phyloP scores from a whole-genome alignment of 768 basidiomycete genomes.

The Leccinum subtestaceum region DNA sequence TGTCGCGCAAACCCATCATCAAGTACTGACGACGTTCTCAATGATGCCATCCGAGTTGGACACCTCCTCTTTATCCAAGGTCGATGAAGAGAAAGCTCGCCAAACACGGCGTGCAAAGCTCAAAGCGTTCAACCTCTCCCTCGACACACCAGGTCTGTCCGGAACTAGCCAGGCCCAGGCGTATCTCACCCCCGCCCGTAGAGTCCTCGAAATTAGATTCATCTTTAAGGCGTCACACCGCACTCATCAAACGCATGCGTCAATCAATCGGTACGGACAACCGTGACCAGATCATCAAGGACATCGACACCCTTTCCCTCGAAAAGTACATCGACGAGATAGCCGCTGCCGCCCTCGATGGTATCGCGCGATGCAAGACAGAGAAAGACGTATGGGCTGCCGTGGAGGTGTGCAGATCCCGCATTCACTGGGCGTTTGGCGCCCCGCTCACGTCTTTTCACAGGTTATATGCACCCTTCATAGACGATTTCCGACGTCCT shows the following conservation, averaged over 20 bases:
- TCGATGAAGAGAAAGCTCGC: conserved; percentile 52
- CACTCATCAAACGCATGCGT: conserved; percentile 89
- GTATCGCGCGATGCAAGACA: conserved; percentile 81
- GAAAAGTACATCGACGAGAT: conserved; percentile 98
- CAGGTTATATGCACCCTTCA: conserved; percentile 89
- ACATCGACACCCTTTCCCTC: conserved; percentile 83
- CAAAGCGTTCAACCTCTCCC: conserved; percentile 53
- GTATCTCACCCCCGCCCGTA: conserved; percentile 28
- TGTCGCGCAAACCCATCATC: conserved; percentile 11
- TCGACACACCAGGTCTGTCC: conserved; percentile 46
- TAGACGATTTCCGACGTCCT: conserved; percentile 76
- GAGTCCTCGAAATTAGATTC: conserved; percentile 84
- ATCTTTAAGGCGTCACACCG: conserved; percentile 93
- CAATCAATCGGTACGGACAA: conserved; percentile 82
- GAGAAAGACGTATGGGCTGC: conserved; percentile 92
- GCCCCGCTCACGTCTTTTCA: conserved; percentile 3
- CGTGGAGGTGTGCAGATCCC: conserved; percentile 65
- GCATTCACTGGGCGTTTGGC: background rate
- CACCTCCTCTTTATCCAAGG: conserved; percentile 29
- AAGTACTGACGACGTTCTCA: background rate
- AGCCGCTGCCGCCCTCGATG: conserved; percentile 82
- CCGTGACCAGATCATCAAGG: conserved; percentile 85
- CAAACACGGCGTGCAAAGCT: conserved; percentile 56
- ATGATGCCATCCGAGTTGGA: conserved; percentile 22
- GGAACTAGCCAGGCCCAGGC: background rate